These are phyloP conservation scores for Polysphondylium violaceum DNA, from an alignment of 78 protist species.

Conservation along the genomic window DNA sequence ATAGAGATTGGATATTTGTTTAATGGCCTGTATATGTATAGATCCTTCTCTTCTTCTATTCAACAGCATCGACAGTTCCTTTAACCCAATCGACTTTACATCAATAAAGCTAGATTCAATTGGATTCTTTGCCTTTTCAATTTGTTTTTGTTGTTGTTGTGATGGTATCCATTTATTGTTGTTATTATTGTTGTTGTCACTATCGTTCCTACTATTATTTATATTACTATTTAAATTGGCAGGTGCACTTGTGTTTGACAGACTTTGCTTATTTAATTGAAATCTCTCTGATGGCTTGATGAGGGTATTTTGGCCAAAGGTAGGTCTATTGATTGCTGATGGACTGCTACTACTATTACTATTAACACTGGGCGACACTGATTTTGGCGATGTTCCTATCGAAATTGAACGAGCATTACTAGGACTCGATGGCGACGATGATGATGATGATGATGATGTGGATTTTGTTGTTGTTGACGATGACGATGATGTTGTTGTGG, in stretches of 20 bases:
- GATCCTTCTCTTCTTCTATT: conserved; percentile 65
- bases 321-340: too few relatives aligned
- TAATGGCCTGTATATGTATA: conserved; percentile 42
- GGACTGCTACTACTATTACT: neutral
- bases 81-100: conserved; percentile 24
- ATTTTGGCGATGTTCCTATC: neutral
- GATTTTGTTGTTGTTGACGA: neutral
- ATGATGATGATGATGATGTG: neutral
- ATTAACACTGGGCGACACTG: neutral
- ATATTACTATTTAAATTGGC: too few relatives aligned
- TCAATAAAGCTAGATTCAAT: conserved; percentile 40
- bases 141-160: neutral
- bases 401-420: too few relatives aligned
- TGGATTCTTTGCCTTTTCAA: neutral
- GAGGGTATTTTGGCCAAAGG: neutral
- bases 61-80: conserved; percentile 30
- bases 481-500: conserved; percentile 6
- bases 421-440: neutral
- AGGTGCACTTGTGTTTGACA: too few relatives aligned
- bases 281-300: conserved; percentile 27
- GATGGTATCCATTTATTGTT: neutral
- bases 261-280: too few relatives aligned
- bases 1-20: conserved; percentile 38
- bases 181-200: neutral
- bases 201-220: neutral